Conservation (phyloP, 257 asterid species). For the Solanum pinnatisectum region DNA sequence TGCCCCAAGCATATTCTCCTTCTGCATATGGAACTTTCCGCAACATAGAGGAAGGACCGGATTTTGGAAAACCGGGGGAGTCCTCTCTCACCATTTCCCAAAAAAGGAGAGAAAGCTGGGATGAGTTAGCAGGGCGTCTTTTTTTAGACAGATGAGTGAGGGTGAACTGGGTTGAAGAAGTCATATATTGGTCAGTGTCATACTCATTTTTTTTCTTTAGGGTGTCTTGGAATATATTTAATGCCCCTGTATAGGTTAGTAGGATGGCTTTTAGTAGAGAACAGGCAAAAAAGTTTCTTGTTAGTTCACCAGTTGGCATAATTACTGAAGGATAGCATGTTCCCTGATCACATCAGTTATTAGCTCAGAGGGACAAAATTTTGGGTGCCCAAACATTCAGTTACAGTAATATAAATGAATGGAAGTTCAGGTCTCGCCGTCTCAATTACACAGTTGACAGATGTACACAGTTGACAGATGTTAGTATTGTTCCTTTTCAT, state of each 20-base stretch:
- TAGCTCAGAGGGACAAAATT: background rate
- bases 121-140: constrained; percentile 13
- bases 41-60: constrained; percentile 38
- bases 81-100: constrained; percentile 3
- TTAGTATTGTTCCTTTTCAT: background rate
- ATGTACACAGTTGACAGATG: background rate
- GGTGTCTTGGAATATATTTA: background rate
- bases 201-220: background rate
- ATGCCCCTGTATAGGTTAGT: background rate
- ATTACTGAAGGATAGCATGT: background rate
- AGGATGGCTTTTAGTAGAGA: background rate
- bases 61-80: constrained; percentile 20
- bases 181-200: background rate
- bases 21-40: constrained; percentile 71
- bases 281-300: background rate
- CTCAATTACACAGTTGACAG: background rate
- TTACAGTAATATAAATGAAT: background rate
- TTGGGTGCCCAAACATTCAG: background rate
- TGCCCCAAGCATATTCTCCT: constrained; percentile 66
- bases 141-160: constrained; percentile 4
- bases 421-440: background rate
- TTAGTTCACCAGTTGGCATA: background rate
- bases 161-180: background rate
- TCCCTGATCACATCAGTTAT: background rate
- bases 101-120: constrained; percentile 11